These are phyloP conservation scores for Umbelopsis ramanniana DNA, from an alignment of 192 early-diverging fungal species.

Conservation along the genomic window DNA sequence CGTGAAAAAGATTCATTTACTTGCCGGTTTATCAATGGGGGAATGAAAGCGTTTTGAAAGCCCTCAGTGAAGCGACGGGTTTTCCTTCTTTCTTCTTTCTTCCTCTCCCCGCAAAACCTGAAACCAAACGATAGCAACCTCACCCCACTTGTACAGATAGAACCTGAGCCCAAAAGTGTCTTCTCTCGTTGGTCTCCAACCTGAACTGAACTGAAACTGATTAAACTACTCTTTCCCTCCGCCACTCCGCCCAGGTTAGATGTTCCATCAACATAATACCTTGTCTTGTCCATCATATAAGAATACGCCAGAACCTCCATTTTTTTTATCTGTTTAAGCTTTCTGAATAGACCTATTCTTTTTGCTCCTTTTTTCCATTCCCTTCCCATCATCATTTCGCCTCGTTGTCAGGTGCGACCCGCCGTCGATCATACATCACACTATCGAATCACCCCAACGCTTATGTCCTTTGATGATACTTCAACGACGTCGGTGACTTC, in stretches of 20 bases:
- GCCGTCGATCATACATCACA: background rate
- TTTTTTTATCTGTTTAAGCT: background rate
- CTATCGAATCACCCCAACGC: background rate
- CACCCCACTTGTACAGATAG: background rate
- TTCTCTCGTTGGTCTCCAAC: constrained; percentile 6
- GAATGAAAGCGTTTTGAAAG: no score
- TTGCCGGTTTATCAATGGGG: background rate
- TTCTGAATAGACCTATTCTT: background rate
- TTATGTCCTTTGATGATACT: constrained; percentile 14
- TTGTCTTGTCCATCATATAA: constrained; percentile 24
- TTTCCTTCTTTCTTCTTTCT: background rate
- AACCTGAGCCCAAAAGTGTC: no score
- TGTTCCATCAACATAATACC: constrained; percentile 18
- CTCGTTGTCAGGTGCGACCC: background rate
- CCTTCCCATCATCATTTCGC: background rate
- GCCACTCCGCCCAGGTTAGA: constrained; percentile 19
- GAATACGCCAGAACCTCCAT: background rate
- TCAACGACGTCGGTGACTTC: constrained; percentile 3
- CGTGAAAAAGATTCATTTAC: background rate
- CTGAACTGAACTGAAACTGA: constrained; percentile 19
- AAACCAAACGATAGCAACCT: no score
- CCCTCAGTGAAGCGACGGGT: no score
- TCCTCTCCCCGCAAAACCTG: background rate
- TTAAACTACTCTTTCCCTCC: constrained; percentile 4
- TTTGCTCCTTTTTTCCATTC: background rate